Evolutionary conservation across 129 eudicot genomes (phyloP).

Genomic region (Deinandra increscens): DNA sequence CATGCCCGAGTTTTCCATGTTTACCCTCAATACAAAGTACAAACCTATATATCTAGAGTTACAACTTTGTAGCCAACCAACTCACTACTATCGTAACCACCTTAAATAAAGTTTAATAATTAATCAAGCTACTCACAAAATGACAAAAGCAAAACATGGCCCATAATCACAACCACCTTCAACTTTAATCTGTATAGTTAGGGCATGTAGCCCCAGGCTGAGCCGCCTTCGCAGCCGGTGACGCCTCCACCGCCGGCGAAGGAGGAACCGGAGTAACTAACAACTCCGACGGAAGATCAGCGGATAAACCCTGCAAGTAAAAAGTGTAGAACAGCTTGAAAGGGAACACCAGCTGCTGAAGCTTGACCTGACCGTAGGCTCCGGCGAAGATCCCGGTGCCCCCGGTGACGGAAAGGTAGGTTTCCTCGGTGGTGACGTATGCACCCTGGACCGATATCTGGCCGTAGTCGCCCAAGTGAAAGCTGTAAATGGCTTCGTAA

Average conservation of each 20-base stretch:
- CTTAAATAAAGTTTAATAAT: too few species aligned
- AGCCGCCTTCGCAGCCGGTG: conserved; percentile 68
- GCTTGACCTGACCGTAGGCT: conserved; percentile 75
- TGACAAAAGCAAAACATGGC: too few species aligned
- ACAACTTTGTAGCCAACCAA: too few species aligned
- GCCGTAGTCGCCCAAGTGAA: conserved; percentile 82
- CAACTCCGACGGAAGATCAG: conserved; percentile 63
- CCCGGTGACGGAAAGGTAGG: conserved; percentile 74
- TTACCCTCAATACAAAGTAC: too few species aligned
- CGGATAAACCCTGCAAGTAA: conserved; percentile 68
- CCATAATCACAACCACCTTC: too few species aligned
- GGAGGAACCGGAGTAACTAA: conserved; percentile 60
- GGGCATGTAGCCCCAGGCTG: conserved; percentile 54
- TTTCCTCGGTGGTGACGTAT: conserved; percentile 69
- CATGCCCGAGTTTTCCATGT: too few species aligned
- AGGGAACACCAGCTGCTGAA: conserved; percentile 72
- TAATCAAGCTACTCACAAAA: too few species aligned
- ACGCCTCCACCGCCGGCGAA: conserved; percentile 68
- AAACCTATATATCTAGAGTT: too few species aligned
- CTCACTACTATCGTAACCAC: too few species aligned
- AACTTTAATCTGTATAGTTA: conserved; percentile 42
- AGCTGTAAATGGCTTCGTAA: conserved; percentile 79
- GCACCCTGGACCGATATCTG: conserved; percentile 80
- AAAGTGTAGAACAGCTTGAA: conserved; percentile 84
- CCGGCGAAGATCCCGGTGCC: conserved; percentile 84